Base-by-base conservation (phyloP, 2,329 filamentous ascomycete species). In the Trichoderma atroviride region DNA sequence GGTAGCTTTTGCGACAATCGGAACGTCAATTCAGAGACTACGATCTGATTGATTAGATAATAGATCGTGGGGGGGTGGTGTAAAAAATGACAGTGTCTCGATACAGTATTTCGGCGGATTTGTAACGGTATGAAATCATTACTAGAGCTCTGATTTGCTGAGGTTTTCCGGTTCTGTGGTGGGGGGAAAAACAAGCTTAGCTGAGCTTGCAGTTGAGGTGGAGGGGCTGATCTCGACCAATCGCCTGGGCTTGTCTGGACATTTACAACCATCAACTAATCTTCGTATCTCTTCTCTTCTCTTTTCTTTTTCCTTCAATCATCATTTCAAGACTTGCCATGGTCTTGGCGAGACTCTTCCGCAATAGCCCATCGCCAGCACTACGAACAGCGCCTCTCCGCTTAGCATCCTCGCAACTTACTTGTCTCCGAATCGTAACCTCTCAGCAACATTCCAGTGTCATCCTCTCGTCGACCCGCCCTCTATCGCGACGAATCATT, bases 1-100 rank as follows among this genome's bases (percentile, higher is more conserved):
- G 40, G 40, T 19, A 43, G 40, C 16, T 10, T 47, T 50, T 50
- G 47, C 47, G 47, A 50, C 47, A 22, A 50, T 50, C 47, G 47
- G 47, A 29, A 31, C 29, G 6, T n/a, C 13, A 50, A 50, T 22
- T 7, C 22, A 50, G 47, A 22, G 19, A 11, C 33, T 40, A 29
- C 27, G 65, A 77, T 78, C 74, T 71, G 79, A 80, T 79, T 79
- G 79, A 80, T 80, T 79, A 80, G 79, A 80, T 78, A 50, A 80
- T 78, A 75, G 68, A 72, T 71, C 71, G 72, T 73, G 74, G 72
- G 50, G 56, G 31, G 73, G 71, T 72, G 71, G 35, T 53, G 33
- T 50, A 73, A 73, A 74, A 75, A 76, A 72, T 24, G 6, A 69
- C 64, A 68, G 50, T 67, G 68, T n/a, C 11, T 50, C 2, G 47